Evolutionary conservation across 768 basidiomycete genomes (phyloP), one percentile per base, ranked within the genome.

Genomic region (Suillus brevipes): DNA sequence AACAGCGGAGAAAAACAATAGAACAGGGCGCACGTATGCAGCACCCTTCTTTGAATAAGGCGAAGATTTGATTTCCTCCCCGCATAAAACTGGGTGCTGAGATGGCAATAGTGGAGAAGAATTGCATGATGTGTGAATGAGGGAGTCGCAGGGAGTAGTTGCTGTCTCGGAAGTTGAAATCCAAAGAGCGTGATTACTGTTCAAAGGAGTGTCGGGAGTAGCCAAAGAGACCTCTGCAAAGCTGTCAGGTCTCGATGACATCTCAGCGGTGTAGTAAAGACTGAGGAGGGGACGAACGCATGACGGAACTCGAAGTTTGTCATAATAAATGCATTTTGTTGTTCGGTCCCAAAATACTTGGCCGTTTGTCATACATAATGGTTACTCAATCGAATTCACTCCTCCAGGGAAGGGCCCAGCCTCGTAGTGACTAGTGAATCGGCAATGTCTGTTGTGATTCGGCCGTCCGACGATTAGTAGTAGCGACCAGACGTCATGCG

Each of bases 241-340:
- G 38, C 34, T 59, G 57, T 28, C 57, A 40, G 38, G 16, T 40
- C 57, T 59, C 57, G 57, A 59, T 59, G 57, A 10, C 57, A 59
- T 59, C 16, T 40, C 25, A 28, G 9, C 42, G 2, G 16, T 42
- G 57, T 25, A 59, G 57, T 59, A 25, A 42, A 59, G 38, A 28
- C 57, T 9, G 23, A 14, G 57, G 23, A 10, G 38, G 25, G 57
- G 38, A 18, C 37, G 23, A 18, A 16, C 38, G 23, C 37, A 36
- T 25, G 25, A 8, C n/a, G 37, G 6, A 18, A 59, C 38, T 40
- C 18, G 18, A 42, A 28, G 18, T 9, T 34, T 34, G 20, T 18
- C 31, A n/a, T 13, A 18, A 31, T 55, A 55, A 55, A 55, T 31
- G 53, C 31, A 55, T 34, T 55, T 55, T 34, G 31, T 55, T 34